Base-by-base conservation (phyloP, 2,329 filamentous ascomycete genomes). In the Blastomyces gilchristii region DNA sequence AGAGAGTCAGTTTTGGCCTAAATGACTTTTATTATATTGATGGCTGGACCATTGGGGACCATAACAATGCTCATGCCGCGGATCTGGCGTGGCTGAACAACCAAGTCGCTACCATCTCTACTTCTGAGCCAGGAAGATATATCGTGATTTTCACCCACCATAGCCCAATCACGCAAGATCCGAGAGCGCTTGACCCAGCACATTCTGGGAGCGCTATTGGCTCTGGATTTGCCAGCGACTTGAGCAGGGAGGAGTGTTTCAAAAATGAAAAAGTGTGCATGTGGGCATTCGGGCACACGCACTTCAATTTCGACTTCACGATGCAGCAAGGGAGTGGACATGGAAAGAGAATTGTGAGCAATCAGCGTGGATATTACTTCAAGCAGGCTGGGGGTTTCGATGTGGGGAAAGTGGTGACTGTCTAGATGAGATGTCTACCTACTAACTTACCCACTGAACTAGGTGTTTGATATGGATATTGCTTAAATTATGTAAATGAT, bases 11-110 rank as follows among this genome's bases (percentile, higher is more conserved):
- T 58, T 68, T 76, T 45, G 73, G 78, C 0, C 66, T 84, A 9
- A 81, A 81, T 54, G 82, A 84, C 71, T 85, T 85, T 65, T 81
- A 77, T 66, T 68, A 77, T 0, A 83, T 76, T n/a, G 56, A 68
- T 0, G 66, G 73, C 58, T 77, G 75, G 73, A 69, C 69, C 1
- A 68, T 76, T 4, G 69, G 71, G 28, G 65, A 64, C 12, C 75
- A 77, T 63, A 67, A 65, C 37, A 65, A 64, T 5, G 70, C 71
- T 2, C 74, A 77, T 43, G 62, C 69, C 34, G 67, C 67, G 41
- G 76, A 78, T 59, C 66, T 76, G 2, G 60, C 59, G 16, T 79
- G 76, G 76, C 68, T 79, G 2, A 78, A 78, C 65, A 57, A 64
- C n/a, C 70, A 78, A 61, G 70, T 78, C 28, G 64, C 68, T 14